Conservation (phyloP, 495 filamentous ascomycete species). For the Bacidia gigantensis region DNA sequence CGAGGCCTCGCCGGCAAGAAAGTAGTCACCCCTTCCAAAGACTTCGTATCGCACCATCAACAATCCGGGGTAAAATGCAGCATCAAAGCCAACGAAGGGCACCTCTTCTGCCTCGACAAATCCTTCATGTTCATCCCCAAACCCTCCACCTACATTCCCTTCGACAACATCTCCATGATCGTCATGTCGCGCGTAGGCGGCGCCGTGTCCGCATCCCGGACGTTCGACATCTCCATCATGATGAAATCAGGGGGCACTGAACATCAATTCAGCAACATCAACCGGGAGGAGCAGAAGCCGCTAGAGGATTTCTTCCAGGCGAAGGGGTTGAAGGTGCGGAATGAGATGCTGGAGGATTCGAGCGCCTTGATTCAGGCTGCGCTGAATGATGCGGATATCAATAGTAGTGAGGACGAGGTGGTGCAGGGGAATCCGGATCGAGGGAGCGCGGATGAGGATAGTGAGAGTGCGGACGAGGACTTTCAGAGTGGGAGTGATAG, state of each 20-base stretch:
- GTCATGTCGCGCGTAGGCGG: conserved; percentile 94
- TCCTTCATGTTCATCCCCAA: conserved; percentile 99
- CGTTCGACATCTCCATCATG: conserved; percentile 89
- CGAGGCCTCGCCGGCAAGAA: conserved; percentile 87
- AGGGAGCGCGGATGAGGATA: conserved; percentile 89
- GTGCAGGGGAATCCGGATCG: conserved; percentile 55
- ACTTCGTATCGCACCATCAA: conserved; percentile 77
- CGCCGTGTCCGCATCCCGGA: conserved; percentile 82
- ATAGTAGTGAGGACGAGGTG: conserved; percentile 73
- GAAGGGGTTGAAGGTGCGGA: conserved; percentile 89
- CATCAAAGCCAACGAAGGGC: conserved; percentile 96
- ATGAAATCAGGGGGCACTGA: conserved; percentile 67
- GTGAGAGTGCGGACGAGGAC: conserved; percentile 89
- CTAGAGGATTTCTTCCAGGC: conserved; percentile 92
- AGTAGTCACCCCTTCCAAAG: conserved; percentile 81
- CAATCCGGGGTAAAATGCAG: conserved; percentile 97
- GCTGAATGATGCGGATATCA: conserved; percentile 61
- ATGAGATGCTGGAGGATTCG: conserved; percentile 67
- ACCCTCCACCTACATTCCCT: conserved; percentile 87
- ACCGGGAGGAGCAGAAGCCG: conserved; percentile 88
- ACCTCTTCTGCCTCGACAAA: conserved; percentile 93
- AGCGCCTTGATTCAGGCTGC: conserved; percentile 58
- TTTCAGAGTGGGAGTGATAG: conserved; percentile 84
- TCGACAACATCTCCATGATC: conserved; percentile 76
- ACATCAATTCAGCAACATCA: conserved; percentile 97